Evolutionary conservation across 2,329 filamentous ascomycete genomes (phyloP), one percentile per base, ranked within the genome.

Genomic region (Hypoxylon sp.): DNA sequence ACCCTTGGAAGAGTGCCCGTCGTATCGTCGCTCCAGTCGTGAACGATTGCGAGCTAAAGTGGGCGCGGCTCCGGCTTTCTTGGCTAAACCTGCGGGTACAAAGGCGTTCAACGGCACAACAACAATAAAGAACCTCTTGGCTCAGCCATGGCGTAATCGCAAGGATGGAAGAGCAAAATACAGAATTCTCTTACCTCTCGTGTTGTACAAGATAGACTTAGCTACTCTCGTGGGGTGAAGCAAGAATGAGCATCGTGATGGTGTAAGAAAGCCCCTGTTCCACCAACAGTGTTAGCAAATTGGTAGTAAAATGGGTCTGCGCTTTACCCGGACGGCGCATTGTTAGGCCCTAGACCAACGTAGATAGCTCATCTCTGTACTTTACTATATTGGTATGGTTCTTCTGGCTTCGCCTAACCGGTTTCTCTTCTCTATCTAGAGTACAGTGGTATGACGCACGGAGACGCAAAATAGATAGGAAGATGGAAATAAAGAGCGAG

Each of bases 231-330:
- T 55, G 50, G 63, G 26, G 63, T 31, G 51, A 24, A 6, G 19
- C 31, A 37, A 29, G 14, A 44, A 39, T n/a, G 60, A 29, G 37
- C 22, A 63, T 52, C 59, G 44, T 52, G 44, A 59, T 37, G 26
- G 50, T 29, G 54, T 29, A 52, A 44, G 24, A 51, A 17, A 11
- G 11, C 35, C 39, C 39, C n/a, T 42, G 26, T 59, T 26, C 58
- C 17, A 31, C 50, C 51, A 66, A 66, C 44, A 60, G 33, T 42
- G 33, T 33, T 14, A 46, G 48, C 51, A 22, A 13, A 47, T 59
- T 52, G 55, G 52, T 26, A 17, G 42, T 33, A 54, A 65, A 55
- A 42, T 59, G 42, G 62, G 48, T 54, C 54, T 54, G 26, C 57
- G 35, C 22, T 29, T 3, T 60, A 37, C 17, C 55, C 14, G 31